phyloP scores from a whole-genome alignment of 2,329 filamentous ascomycete genomes.

The Fonsecaea nubica region DNA sequence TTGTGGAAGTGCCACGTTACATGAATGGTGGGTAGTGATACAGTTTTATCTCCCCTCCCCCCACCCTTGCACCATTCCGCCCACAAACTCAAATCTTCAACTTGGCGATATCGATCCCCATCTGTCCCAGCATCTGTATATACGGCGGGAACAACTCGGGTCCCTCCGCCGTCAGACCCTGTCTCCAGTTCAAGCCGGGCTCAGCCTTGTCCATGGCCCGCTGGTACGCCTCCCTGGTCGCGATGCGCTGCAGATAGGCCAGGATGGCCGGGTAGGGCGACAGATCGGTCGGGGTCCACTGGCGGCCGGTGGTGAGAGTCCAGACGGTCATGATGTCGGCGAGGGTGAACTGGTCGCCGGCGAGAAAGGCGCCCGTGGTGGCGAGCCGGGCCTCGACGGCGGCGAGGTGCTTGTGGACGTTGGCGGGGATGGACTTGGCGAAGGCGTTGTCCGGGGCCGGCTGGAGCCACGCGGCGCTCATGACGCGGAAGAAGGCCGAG shows the following conservation, averaged over 20 bases:
- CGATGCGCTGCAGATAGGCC: conserved; percentile 55
- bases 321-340: conserved; percentile 71
- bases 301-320: conserved; percentile 66
- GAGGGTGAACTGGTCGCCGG: conserved; percentile 68
- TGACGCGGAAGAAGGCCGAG: conserved; percentile 48
- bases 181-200: conserved; percentile 50
- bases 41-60: neutral
- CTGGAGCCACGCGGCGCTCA: conserved; percentile 49
- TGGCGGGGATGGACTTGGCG: conserved; percentile 44
- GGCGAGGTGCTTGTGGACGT: conserved; percentile 50
- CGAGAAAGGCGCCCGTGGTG: conserved; percentile 57
- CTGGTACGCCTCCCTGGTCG: conserved; percentile 55
- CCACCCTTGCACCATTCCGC: too few species aligned
- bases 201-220: conserved; percentile 59
- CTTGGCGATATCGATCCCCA: conserved; percentile 12
- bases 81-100: neutral
- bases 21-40: too few species aligned
- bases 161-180: conserved; percentile 19
- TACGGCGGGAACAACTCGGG: conserved; percentile 20
- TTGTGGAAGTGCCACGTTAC: too few species aligned
- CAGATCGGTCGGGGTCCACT: conserved; percentile 57
- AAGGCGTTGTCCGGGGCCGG: conserved; percentile 41
- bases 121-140: conserved; percentile 9
- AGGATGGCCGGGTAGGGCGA: conserved; percentile 53
- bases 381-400: conserved; percentile 59